phyloP scores from a whole-genome alignment of 2,329 filamentous ascomycete species.

The Colletotrichum tabaci region DNA sequence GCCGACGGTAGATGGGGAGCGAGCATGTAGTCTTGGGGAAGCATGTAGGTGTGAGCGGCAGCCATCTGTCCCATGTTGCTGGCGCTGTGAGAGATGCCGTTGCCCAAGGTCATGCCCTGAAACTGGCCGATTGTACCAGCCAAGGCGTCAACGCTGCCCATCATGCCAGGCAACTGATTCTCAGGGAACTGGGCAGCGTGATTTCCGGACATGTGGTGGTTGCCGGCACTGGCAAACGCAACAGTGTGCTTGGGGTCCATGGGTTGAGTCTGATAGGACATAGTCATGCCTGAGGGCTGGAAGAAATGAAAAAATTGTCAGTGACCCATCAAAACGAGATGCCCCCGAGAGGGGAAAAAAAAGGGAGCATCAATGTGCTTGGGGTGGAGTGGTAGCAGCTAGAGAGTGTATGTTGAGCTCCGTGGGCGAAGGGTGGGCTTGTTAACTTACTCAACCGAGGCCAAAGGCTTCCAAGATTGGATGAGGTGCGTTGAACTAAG shows the following conservation, averaged over 20 bases:
- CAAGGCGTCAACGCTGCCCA: conserved; percentile 35
- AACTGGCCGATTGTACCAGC: conserved; percentile 38
- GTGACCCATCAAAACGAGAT: not conserved
- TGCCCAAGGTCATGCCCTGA: conserved; percentile 53
- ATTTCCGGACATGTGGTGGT: conserved; percentile 19
- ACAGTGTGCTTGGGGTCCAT: conserved; percentile 56
- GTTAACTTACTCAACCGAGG: conserved; percentile 31
- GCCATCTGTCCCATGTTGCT: conserved; percentile 47
- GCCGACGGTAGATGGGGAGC: conserved; percentile 51
- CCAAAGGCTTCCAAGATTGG: conserved; percentile 29
- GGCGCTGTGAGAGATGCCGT: conserved; percentile 50
- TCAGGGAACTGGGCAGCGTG: conserved; percentile 39
- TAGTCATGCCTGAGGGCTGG: conserved; percentile 42
- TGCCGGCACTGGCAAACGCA: conserved; percentile 41
- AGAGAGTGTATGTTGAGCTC: not conserved
- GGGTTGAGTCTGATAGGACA: conserved; percentile 54
- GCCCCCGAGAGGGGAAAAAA: not conserved
- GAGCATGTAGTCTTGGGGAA: conserved; percentile 56
- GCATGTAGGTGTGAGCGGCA: conserved; percentile 54
- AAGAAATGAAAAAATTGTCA: not conserved
- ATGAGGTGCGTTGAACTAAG: conserved; percentile 7
- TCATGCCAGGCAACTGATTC: conserved; percentile 39
- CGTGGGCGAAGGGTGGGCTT: not conserved
- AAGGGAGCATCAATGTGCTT: not conserved
- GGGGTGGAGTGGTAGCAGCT: not conserved